Percentiles rank a stretch among this genome's conserved stretches.
Conservation (phyloP, 2,329 filamentous ascomycete species). For the Colletotrichum sp. region DNA sequence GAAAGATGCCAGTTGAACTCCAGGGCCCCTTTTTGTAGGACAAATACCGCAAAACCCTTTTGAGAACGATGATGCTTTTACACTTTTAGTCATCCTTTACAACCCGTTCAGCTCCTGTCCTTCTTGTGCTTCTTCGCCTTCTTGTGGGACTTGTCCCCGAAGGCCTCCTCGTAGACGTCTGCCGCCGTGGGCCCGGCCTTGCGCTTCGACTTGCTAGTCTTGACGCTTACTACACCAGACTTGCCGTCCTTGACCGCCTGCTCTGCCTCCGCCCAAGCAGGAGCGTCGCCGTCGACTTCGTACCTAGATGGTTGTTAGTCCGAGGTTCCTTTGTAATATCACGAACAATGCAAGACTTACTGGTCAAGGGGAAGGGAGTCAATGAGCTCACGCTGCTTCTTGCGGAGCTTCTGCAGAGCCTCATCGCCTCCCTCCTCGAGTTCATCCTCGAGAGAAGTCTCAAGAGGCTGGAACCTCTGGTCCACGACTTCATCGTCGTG, state of each 20-base stretch:
- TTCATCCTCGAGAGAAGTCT: constrained; percentile 77
- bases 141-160: constrained; percentile 61
- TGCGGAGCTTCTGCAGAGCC: constrained; percentile 71
- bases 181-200: constrained; percentile 68
- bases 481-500: constrained; percentile 73
- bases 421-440: constrained; percentile 84
- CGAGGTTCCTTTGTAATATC: not conserved
- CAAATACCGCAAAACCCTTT: constrained; percentile 1
- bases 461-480: constrained; percentile 72
- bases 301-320: constrained; percentile 49
- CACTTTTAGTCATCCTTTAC: not conserved
- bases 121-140: constrained; percentile 52
- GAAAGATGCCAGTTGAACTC: constrained; percentile 13
- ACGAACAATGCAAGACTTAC: constrained; percentile 53
- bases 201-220: constrained; percentile 77
- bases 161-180: constrained; percentile 67
- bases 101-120: not conserved
- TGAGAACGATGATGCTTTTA: constrained; percentile 9
- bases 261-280: constrained; percentile 74
- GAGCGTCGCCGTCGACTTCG: constrained; percentile 67
- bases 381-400: constrained; percentile 87
- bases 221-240: constrained; percentile 77
- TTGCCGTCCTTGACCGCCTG: constrained; percentile 72
- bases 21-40: constrained; percentile 3
- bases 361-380: constrained; percentile 88